Percentiles rank a stretch among this genome's conserved stretches.
These are phyloP conservation scores for Colletotrichum australisinense DNA, from an alignment of 2,329 filamentous ascomycete genomes.

Conservation along the genomic window DNA sequence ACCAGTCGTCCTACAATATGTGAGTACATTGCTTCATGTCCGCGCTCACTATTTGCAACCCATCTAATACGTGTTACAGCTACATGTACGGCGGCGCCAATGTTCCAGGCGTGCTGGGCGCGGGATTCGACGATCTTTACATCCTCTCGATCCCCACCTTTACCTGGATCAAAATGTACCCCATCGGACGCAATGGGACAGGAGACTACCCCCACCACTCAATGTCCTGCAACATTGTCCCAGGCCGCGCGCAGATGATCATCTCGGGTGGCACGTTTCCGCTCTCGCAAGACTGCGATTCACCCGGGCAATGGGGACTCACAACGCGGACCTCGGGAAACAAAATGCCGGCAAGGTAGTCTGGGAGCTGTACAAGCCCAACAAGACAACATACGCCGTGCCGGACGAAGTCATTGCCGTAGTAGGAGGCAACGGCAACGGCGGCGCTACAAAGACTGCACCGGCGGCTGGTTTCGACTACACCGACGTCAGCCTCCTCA, in stretches of 20 bases:
- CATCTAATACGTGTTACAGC: slow-evolving; percentile 46
- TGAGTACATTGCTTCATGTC: slow-evolving; percentile 47
- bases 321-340: slow-evolving; percentile 65
- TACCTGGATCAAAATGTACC: slow-evolving; percentile 69
- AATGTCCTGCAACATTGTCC: slow-evolving; percentile 67
- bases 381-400: slow-evolving; percentile 64
- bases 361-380: slow-evolving; percentile 64
- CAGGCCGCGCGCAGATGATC: slow-evolving; percentile 68
- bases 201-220: slow-evolving; percentile 62
- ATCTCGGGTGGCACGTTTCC: slow-evolving; percentile 72
- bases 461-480: slow-evolving; percentile 63
- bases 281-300: slow-evolving; percentile 60
- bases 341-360: slow-evolving; percentile 56
- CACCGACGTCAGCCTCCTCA: slow-evolving; percentile 63
- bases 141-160: slow-evolving; percentile 72
- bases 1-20: slow-evolving; percentile 74
- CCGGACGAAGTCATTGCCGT: slow-evolving; percentile 61
- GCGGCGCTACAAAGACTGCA: slow-evolving; percentile 63
- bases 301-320: slow-evolving; percentile 64
- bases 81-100: slow-evolving; percentile 71
- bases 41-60: background rate
- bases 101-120: slow-evolving; percentile 52
- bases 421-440: slow-evolving; percentile 62
- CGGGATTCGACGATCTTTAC: slow-evolving; percentile 71
- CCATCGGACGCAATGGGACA: slow-evolving; percentile 50